Percentiles rank a stretch among this genome's conserved stretches.
Conservation (phyloP, 1,284 basidiomycete genomes). For the Pascua guehoae region DNA sequence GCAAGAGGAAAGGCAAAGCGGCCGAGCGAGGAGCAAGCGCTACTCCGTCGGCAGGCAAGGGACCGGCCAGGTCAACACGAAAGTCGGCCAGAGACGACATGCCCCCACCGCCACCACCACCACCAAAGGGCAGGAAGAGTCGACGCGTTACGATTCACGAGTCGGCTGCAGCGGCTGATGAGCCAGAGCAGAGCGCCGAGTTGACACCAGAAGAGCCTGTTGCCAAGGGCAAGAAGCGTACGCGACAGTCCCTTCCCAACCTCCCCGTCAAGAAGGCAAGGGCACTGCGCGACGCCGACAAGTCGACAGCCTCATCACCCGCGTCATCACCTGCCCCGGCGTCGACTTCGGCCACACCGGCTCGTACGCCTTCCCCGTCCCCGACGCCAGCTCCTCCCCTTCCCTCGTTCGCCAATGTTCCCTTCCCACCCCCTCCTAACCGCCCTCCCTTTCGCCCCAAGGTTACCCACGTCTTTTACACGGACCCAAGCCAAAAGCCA, state of each 20-base stretch:
- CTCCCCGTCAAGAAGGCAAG: conserved; percentile 25
- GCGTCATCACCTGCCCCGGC: conserved; percentile 13
- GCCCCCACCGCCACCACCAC: conserved; percentile 31
- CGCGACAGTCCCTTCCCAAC: conserved; percentile 25
- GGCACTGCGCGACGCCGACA: background rate
- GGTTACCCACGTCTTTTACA: conserved; percentile 57
- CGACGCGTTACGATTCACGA: conserved; percentile 23
- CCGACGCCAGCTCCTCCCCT: conserved; percentile 39
- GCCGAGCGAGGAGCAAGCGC: too few relatives aligned
- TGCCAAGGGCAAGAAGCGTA: conserved; percentile 30
- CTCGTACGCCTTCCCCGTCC: conserved; percentile 26
- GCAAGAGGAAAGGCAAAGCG: too few relatives aligned
- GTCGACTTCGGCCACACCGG: conserved; percentile 5
- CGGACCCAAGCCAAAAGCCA: conserved; percentile 66
- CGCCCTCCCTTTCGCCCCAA: conserved; percentile 59
- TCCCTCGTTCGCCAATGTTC: conserved; percentile 36
- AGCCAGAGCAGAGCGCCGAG: conserved; percentile 5
- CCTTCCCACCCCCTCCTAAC: conserved; percentile 35
- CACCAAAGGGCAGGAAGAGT: conserved; percentile 16
- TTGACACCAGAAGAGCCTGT: background rate
- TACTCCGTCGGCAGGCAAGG: too few relatives aligned
- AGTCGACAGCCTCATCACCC: conserved; percentile 10
- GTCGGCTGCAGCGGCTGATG: background rate
- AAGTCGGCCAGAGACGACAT: conserved; percentile 17
- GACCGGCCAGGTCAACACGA: background rate